Percentiles rank a stretch among this genome's conserved stretches.
Conservation (phyloP, 176 grass and related monocot species). For the Zizania latifolia region DNA sequence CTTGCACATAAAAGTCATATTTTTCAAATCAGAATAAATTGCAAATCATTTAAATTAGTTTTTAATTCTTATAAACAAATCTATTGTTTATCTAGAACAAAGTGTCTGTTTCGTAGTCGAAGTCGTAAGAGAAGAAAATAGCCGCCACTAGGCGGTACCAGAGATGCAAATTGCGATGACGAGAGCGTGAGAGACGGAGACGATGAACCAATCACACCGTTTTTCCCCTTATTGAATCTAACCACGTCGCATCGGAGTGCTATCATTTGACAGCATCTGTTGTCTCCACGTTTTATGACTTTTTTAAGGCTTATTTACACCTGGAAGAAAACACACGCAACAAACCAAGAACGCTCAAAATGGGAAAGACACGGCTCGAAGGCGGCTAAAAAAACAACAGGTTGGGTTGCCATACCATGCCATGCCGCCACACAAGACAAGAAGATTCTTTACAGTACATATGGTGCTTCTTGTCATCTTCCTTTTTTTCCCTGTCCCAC, state of each 20-base stretch:
- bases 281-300: conserved; percentile 19
- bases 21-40: too few relatives aligned
- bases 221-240: too few relatives aligned
- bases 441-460: conserved; percentile 59
- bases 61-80: too few relatives aligned
- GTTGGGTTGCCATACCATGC: too few relatives aligned
- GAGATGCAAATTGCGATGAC: neutral
- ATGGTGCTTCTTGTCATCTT: conserved; percentile 8
- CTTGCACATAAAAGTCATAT: too few relatives aligned
- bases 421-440: too few relatives aligned
- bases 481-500: conserved; percentile 16
- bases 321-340: neutral
- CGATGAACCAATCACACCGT: conserved; percentile 9
- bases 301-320: conserved; percentile 28
- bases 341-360: conserved; percentile 15
- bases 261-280: conserved; percentile 16
- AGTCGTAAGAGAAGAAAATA: neutral
- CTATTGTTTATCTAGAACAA: too few relatives aligned
- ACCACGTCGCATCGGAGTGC: neutral
- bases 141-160: too few relatives aligned
- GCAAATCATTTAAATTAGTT: too few relatives aligned
- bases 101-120: too few relatives aligned
- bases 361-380: too few relatives aligned
- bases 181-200: too few relatives aligned
- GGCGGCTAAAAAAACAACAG: conserved; percentile 26